Evolutionary conservation across 331 rosid species (phyloP).

Genomic region (Malus hybrid): DNA sequence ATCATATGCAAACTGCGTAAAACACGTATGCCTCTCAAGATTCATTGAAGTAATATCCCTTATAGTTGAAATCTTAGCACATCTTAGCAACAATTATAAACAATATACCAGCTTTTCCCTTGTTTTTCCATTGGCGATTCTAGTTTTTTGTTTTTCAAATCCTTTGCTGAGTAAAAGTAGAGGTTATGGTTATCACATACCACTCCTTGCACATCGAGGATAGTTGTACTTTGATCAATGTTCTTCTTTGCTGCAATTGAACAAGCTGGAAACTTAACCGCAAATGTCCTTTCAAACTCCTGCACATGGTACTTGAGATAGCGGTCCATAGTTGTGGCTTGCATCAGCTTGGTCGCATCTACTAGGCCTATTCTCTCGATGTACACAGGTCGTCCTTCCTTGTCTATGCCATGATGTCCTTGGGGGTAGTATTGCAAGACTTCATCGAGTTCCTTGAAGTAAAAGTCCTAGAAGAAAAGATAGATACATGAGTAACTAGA

Average conservation of each 20-base stretch:
- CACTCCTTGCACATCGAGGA: conserved; percentile 92
- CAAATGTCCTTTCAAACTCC: conserved; percentile 84
- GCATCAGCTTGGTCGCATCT: conserved; percentile 62
- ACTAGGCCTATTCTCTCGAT: conserved; percentile 80
- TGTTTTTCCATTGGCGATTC: not conserved
- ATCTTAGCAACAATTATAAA: not conserved
- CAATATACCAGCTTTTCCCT: not conserved
- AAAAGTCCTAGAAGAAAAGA: conserved; percentile 40
- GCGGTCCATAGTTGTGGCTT: conserved; percentile 81
- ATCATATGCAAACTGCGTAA: not conserved
- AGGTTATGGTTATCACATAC: conserved; percentile 34
- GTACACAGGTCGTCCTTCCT: conserved; percentile 87
- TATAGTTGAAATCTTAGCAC: not conserved
- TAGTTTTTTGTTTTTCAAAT: too few relatives aligned
- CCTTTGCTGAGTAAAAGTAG: not conserved
- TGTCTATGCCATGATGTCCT: conserved; percentile 89
- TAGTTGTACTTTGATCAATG: conserved; percentile 95
- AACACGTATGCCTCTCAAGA: not conserved
- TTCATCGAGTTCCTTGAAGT: conserved; percentile 60
- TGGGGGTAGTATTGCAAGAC: conserved; percentile 78
- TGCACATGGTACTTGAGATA: conserved; percentile 67
- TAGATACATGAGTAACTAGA: not conserved
- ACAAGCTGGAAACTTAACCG: conserved; percentile 76
- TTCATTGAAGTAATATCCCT: not conserved
- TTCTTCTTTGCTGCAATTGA: conserved; percentile 85